Evolutionary conservation across 495 filamentous ascomycete genomes (phyloP), one percentile per base, ranked within the genome.

Genomic region (Platismatia glauca): DNA sequence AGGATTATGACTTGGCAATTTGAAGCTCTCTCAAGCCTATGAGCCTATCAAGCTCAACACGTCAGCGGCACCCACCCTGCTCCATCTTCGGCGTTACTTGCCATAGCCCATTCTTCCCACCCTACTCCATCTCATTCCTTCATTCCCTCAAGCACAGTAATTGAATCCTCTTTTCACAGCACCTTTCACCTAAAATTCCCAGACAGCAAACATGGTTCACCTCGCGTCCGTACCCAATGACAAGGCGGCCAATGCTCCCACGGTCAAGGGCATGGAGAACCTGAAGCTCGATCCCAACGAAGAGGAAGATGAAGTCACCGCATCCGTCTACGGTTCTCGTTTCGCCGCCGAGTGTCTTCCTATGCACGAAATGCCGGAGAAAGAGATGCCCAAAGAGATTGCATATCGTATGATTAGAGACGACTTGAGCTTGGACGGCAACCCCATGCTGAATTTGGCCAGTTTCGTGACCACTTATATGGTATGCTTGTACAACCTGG

Each of bases 341-440:
- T 96, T 89, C 71, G 91, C 91, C 16, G 84, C 85, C 37, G 73
- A 85, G 66, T 87, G 91, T 72, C 81, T 96, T 57, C 89, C 89
- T 43, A 83, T 82, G 68, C 81, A 87, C 70, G 87, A 90, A 73
- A 95, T 96, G 88, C 91, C 91, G n/a, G 91, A 95, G 69, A 67
- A 73, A 9, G 89, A 93, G 74, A 93, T 93, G 90, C 90, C 90
- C 50, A 86, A 84, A 63, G 89, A 95, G 67, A 79, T 93, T n/a
- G 91, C 91, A 16, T 92, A 95, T 73, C 87, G 90, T 50, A 89
- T 95, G 89, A 96, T 96, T 77, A 92, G 91, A 76, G 91, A 96
- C 71, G 90, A 96, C 69, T 74, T 95, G 68, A 91, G 86, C 66
- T 75, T 95, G 64, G 91, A 96, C 72, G 89, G 89, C n/a, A 95